Evolutionary conservation across 2,329 filamentous ascomycete species (phyloP).

Genomic region (Diaporthe sp.): DNA sequence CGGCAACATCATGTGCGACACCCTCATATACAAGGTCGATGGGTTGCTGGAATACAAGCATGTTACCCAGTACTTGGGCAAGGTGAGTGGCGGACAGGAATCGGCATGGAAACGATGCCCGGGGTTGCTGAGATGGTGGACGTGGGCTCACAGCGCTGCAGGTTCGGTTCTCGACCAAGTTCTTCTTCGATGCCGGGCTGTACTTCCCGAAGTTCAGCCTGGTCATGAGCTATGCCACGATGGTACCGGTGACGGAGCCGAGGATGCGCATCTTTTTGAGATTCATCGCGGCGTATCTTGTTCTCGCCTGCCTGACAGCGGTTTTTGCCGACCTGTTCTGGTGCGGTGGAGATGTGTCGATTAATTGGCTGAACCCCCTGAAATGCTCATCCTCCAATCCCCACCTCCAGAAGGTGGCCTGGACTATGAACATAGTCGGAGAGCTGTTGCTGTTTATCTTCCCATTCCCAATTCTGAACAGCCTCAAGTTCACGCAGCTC

Average conservation of each 20-base stretch:
- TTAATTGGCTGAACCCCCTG: constrained; percentile 18
- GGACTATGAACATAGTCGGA: neutral
- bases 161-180: constrained; percentile 34
- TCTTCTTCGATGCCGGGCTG: constrained; percentile 33
- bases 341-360: constrained; percentile 14
- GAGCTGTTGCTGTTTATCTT: constrained; percentile 27
- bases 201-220: constrained; percentile 35
- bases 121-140: neutral
- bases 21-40: constrained; percentile 26
- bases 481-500: constrained; percentile 20
- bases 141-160: neutral
- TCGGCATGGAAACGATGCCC: no score
- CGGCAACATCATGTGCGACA: constrained; percentile 33
- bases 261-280: constrained; percentile 25
- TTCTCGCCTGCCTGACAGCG: constrained; percentile 10
- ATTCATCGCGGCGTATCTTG: constrained; percentile 7
- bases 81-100: no score
- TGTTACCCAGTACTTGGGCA: neutral
- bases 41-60: constrained; percentile 8
- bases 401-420: constrained; percentile 14
- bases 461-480: constrained; percentile 29
- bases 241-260: constrained; percentile 27
- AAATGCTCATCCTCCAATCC: constrained; percentile 28
- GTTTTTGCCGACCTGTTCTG: constrained; percentile 2
- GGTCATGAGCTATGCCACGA: constrained; percentile 27